Evolutionary conservation across 192 early-diverging fungal species (phyloP), one percentile per base, ranked within the genome.

Genomic region (Backusella macrospora): DNA sequence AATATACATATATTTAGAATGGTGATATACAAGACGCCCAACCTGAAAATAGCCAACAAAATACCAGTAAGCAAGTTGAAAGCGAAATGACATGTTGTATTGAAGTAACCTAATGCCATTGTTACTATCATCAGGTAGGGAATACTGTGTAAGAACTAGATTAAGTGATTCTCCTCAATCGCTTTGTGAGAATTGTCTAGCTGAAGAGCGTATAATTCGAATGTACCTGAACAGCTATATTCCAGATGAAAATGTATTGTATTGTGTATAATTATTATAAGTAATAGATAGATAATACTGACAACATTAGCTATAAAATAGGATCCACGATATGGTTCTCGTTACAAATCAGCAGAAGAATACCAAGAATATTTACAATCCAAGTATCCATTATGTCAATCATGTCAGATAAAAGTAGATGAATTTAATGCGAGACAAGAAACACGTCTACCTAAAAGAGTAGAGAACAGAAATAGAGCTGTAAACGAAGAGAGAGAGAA

Each of bases 181-280:
- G 5, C 12, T 59, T 13, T 59, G 52, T 10, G 52, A 59, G 21
- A 59, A 59, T 59, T 59, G 52, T 59, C 12, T 59, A 23, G 52
- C 52, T 23, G 52, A 59, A 4, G 21, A 59, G 10, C 52, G 52
- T 12, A 59, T 21, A 23, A 59, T 26, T 59, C 52, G 52, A 59
- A 59, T 59, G 52, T 59, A 59, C 26, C 26, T 59, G 12, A 23
- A 59, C 52, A 18, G 26, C 18, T 55, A 55, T 55, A 55, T 55
- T 23, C 52, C 52, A 55, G 7, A 55, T 23, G 52, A 55, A 21
- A 55, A 55, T 55, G 52, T 59, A 59, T 3, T 59, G 21, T 5
- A 16, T 14, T 46, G 9, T 46, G 14, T 4, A 9, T 18, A 12
- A 1, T 59, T 59, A 13, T 26, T 14, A 46, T 12, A 14, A 14